Conservation (phyloP, 192 early-diverging fungal genomes). For the Helicostylum pulchrum region DNA sequence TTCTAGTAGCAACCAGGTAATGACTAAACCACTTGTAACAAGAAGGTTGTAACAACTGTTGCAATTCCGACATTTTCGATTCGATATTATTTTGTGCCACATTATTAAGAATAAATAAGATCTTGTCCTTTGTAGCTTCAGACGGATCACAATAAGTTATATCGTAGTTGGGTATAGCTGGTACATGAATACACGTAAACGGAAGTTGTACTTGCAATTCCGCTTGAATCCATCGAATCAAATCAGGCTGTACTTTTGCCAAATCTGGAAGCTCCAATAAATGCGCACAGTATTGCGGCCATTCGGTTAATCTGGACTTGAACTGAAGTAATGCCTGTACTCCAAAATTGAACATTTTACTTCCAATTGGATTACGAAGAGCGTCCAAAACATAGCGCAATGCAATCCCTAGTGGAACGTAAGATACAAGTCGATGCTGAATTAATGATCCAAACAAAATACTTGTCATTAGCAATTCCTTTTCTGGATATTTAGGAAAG, state of each 20-base stretch:
- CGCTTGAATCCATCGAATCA: constrained; percentile 58
- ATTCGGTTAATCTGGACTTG: constrained; percentile 75
- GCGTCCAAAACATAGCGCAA: constrained; percentile 87
- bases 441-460: constrained; percentile 88
- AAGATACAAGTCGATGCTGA: constrained; percentile 81
- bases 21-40: constrained; percentile 89
- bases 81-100: constrained; percentile 83
- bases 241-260: constrained; percentile 69
- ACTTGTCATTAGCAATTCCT: constrained; percentile 83
- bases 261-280: constrained; percentile 82
- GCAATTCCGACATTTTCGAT: constrained; percentile 73
- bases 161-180: constrained; percentile 1
- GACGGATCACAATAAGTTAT: constrained; percentile 46
- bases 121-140: constrained; percentile 81
- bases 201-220: constrained; percentile 27
- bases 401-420: constrained; percentile 73
- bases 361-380: constrained; percentile 69
- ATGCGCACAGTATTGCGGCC: constrained; percentile 85
- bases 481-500: constrained; percentile 91
- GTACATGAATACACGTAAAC: constrained; percentile 24
- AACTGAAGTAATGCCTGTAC: constrained; percentile 82
- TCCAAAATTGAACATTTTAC: constrained; percentile 89
- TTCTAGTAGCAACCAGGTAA: constrained; percentile 91
- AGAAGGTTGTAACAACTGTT: constrained; percentile 59
- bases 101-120: constrained; percentile 97